Conservation (phyloP, 2,329 filamentous ascomycete genomes). For the Fusarium pilosicola region DNA sequence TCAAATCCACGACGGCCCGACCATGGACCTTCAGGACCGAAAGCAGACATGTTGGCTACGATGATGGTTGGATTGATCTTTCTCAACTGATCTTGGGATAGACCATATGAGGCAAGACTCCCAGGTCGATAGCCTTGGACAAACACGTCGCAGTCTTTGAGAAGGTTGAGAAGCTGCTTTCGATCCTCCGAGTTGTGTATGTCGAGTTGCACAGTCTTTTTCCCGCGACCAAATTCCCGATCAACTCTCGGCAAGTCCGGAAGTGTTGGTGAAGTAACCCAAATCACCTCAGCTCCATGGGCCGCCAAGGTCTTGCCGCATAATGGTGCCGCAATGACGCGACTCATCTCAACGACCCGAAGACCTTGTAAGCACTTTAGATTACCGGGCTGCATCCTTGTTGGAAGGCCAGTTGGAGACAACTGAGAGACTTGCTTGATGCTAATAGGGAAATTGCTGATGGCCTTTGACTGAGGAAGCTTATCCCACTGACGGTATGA, state of each 20-base stretch:
- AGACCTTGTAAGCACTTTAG: slow-evolving; percentile 63
- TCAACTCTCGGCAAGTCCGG: slow-evolving; percentile 74
- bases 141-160: slow-evolving; percentile 70
- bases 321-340: slow-evolving; percentile 76
- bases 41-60: slow-evolving; percentile 63
- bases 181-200: slow-evolving; percentile 63
- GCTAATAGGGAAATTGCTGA: slow-evolving; percentile 58
- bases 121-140: slow-evolving; percentile 73
- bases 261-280: slow-evolving; percentile 71
- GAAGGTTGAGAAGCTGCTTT: slow-evolving; percentile 62
- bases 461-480: slow-evolving; percentile 56
- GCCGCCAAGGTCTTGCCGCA: slow-evolving; percentile 74
- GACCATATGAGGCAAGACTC: slow-evolving; percentile 54
- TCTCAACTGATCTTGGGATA: slow-evolving; percentile 49
- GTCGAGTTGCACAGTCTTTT: slow-evolving; percentile 70
- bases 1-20: slow-evolving; percentile 62
- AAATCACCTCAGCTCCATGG: slow-evolving; percentile 76
- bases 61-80: slow-evolving; percentile 57
- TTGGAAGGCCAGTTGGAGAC: neutral
- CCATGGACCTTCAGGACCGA: slow-evolving; percentile 56
- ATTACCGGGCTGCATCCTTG: neutral
- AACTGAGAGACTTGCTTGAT: slow-evolving; percentile 49
- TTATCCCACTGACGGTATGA: slow-evolving; percentile 62
- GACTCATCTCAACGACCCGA: slow-evolving; percentile 76
- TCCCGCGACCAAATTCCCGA: slow-evolving; percentile 73